phyloP scores from a whole-genome alignment of 176 grass and related monocot genomes.

The Carex scoparia region DNA sequence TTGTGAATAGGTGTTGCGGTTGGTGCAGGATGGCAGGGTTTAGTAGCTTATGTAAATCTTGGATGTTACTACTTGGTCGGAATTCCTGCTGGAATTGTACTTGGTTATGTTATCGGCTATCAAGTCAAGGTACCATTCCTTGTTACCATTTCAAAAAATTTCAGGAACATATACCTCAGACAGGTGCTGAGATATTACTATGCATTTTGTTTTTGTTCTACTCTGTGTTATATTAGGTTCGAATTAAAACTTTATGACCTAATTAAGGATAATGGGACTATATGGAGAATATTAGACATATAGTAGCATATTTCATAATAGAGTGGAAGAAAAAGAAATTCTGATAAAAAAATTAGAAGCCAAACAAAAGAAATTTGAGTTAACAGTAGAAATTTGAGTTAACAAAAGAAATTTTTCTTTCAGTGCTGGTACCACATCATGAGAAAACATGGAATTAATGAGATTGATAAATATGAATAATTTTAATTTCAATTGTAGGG shows the following conservation, averaged over 20 bases:
- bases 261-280: not conserved
- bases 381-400: not conserved
- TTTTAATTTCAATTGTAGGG: slow-evolving; percentile 46
- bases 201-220: not conserved
- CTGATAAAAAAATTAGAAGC: not conserved
- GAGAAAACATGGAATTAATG: not conserved
- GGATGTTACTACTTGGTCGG: slow-evolving; percentile 86
- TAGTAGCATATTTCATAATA: not conserved
- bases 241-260: not conserved
- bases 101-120: slow-evolving; percentile 39
- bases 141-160: not conserved
- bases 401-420: too few species aligned
- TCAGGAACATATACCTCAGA: not conserved
- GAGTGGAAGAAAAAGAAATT: not conserved
- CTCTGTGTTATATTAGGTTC: not conserved
- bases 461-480: not conserved
- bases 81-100: slow-evolving; percentile 57
- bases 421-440: not conserved
- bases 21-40: slow-evolving; percentile 82
- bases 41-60: slow-evolving; percentile 71
- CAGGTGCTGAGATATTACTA: not conserved
- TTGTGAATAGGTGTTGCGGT: slow-evolving; percentile 67
- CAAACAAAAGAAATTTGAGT: not conserved
- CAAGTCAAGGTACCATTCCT: not conserved
- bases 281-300: not conserved